Evolutionary conservation across 2,329 filamentous ascomycete species (phyloP), one percentile per base, ranked within the genome.

Genomic region (Fusarium camptoceras): DNA sequence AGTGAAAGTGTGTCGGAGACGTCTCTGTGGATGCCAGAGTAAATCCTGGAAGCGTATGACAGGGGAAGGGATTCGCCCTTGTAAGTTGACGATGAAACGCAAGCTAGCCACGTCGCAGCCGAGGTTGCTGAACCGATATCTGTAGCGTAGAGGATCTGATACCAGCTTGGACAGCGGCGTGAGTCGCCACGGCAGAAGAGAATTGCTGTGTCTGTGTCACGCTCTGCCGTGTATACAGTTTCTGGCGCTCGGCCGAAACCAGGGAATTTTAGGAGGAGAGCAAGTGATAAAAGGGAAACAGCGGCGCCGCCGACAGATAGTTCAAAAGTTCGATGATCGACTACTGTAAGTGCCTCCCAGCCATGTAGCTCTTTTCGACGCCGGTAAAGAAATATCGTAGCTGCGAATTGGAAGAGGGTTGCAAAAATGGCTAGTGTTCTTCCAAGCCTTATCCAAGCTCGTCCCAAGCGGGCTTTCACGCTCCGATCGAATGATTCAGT

Each of bases 291-390:
- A 20, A 55, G 0, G 0, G 66, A 64, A 12, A 64, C 64, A 12
- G 50, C 14, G 11, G 54, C 64, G 4, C 64, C 59, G 2, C 66
- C 66, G 8, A 60, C 15, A 0, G 64, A 30, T 7, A 68, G 46
- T 24, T 68, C 66, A 4, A 68, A 64, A 4, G 54, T 53, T 5
- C 64, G 64, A 6, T 68, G 46, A 2, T 68, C 66, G 5, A 62
- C 11, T 5, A 68, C 31, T 5, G 66, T 49, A 0, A 68, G 54
- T 6, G 64, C 28, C 2, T 64, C 49, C 46, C 20, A 28, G 6
- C 64, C 64, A 3, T 68, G 20, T 3, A 60, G 8, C 1, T 20
- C 11, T 2, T 42, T 30, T 9, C 64, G 64, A 4, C 64, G 59
- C 2, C 22, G 31, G 2, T 68, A 46, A 6, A 68, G 44, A 4